Evolutionary conservation across 1,139 yeast genomes (phyloP), one percentile per base, ranked within the genome.

Genomic region (Keqinozyma sinolaborantium): DNA sequence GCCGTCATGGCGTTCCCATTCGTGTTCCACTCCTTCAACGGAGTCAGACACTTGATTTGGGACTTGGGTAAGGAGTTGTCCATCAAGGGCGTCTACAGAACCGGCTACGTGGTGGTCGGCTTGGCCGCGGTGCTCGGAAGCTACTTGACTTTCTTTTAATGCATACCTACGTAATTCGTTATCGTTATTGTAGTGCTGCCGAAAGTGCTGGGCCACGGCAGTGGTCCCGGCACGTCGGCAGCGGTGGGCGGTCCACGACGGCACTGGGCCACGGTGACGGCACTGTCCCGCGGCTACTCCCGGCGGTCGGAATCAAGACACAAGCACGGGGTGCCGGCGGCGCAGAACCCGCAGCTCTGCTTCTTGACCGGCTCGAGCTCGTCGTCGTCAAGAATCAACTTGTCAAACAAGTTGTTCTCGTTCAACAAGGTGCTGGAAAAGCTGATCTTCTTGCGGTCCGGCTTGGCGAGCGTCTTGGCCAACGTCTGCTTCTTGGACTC

Each of bases 1-100:
- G 80, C 83, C 30, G 51, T 76, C 25, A 77, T 83, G 51, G 79
- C 95, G 4, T 75, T 77, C 64, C 92, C 97, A 45, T 88, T 92
- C 60, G 84, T 84, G 28, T 88, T 75, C 81, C 98, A 92, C 61
- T 56, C 73, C 31, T 76, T 71, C 58, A 88, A 90, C 60, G 97
- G 97, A 50, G 42, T 90, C 41, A 85, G 98, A 75, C 98, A 92
- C 60, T 68, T 90, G 64, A 54, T 86, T 36, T 92, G 97, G 97
- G 97, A 92, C 60, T 58, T 79, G 34, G 95, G 95, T 54, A 70
- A 66, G 47, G 86, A 83, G 59, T 75, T 90, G 58, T 73, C 88
- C 42, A 51, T 85, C 46, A 77, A 81, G 56, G 97, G 95, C 47
- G 97, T 94, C 40, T 84, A 84, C 76, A 77, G 84, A 65, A 88